Evolutionary conservation across 1,284 basidiomycete genomes (phyloP).

Genomic region (Cryptococcus hybrid): DNA sequence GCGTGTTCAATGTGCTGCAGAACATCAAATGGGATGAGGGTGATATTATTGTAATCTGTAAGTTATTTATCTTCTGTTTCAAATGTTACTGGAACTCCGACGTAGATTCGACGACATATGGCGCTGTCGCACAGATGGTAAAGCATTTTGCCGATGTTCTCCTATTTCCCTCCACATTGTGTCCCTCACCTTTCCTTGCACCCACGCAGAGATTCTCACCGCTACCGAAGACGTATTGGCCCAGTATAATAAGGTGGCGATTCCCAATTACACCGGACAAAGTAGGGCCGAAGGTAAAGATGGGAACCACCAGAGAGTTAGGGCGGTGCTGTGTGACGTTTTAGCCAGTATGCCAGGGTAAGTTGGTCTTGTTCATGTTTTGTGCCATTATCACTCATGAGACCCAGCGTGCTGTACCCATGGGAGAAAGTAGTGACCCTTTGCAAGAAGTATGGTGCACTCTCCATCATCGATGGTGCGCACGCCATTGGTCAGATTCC

Average conservation of each 20-base stretch:
- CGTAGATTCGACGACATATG: conserved; percentile 67
- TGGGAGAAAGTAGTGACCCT: conserved; percentile 74
- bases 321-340: conserved; percentile 72
- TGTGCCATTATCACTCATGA: background rate
- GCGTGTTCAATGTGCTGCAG: conserved; percentile 63
- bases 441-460: conserved; percentile 66
- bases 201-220: conserved; percentile 60
- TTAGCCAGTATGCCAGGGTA: conserved; percentile 67
- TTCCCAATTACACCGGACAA: conserved; percentile 28
- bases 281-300: conserved; percentile 32
- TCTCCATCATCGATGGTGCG: conserved; percentile 76
- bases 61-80: conserved; percentile 16
- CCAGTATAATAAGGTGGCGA: conserved; percentile 30
- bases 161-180: conserved; percentile 58
- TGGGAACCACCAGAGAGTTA: conserved; percentile 32
- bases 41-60: conserved; percentile 57
- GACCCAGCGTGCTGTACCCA: conserved; percentile 60
- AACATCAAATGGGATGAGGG: conserved; percentile 61
- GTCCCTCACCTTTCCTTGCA: conserved; percentile 62
- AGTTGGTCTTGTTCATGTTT: conserved; percentile 7
- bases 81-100: background rate
- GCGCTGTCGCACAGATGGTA: conserved; percentile 59
- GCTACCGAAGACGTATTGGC: conserved; percentile 55
- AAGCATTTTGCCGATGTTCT: conserved; percentile 62
- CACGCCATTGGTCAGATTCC: conserved; percentile 67